Base-by-base conservation (phyloP, 2,329 filamentous ascomycete species). In the Colletotrichum tropicale region DNA sequence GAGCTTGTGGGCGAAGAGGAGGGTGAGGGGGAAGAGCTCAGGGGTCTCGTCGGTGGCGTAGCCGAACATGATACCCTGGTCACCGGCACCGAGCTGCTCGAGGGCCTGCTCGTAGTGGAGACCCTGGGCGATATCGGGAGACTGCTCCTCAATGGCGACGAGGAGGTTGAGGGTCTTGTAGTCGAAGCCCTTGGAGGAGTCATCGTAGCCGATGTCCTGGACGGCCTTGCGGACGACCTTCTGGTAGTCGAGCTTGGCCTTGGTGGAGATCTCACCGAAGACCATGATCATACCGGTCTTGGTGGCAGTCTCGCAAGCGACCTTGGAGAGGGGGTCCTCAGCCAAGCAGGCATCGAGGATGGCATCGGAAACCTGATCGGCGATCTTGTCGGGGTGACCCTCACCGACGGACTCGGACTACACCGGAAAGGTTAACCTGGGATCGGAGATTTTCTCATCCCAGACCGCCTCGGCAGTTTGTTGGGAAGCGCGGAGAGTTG, bases 231-330 rank as follows among this genome's bases (percentile, higher is more conserved):
- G 96, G 87, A 99, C 95, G 83, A 98, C 91, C 91, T 96, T 98
- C 88, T 99, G 97, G 94, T 98, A 99, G 91, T 99, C 97, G 82
- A 98, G 90, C 81, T 90, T 91, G 88, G 96, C 93, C 91, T 98
- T 97, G 90, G 97, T 98, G 88, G 96, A 98, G 88, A 99, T 99
- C 88, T 99, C 97, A 88, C 96, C 96, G 79, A 98, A 98, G 86
- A 98, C 94, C 97, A 99, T 98, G 88, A 99, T 91, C 97, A 99
- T 95, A 88, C 97, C 97, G 81, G 97, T 99, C 95, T 99, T 99
- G 90, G 97, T 98, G 83, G 97, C 97, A 81, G 96, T 98, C 92
- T 99, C 97, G 88, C 97, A 99, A 86, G 97, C 97, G 82, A 98
- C 94, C 92, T 98, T 99, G 91, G 97, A 98, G 85, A 98, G 93